phyloP scores from a whole-genome alignment of 108 stramenopile species.

The Nitzschia palea region DNA sequence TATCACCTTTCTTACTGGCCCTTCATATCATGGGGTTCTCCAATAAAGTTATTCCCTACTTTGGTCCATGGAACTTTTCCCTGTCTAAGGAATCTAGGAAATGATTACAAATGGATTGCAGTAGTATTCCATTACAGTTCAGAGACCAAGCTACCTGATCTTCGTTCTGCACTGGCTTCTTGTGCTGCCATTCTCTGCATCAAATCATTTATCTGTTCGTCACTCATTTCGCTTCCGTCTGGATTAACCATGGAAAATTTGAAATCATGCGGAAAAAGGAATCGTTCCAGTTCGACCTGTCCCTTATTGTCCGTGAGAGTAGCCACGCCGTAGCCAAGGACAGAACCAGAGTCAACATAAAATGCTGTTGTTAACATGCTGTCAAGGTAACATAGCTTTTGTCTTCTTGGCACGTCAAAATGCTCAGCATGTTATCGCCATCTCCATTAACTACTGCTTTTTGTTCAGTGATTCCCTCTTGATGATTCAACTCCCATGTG shows the following conservation, averaged over 20 bases:
- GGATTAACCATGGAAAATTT: conserved; percentile 6
- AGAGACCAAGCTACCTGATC: background rate
- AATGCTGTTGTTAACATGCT: conserved; percentile 5
- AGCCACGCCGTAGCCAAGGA: conserved; percentile 10
- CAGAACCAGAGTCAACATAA: conserved; percentile 18
- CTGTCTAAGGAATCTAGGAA: no score
- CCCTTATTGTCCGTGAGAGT: conserved; percentile 10
- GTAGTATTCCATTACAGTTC: no score
- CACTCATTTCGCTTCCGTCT: conserved; percentile 11
- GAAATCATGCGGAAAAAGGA: conserved; percentile 11
- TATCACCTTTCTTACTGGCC: no score
- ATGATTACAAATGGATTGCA: no score
- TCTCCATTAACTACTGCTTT: conserved; percentile 16
- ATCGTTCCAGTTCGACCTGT: background rate
- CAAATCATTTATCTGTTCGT: conserved; percentile 4
- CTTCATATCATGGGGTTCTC: no score
- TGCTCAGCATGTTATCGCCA: conserved; percentile 11
- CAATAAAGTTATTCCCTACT: no score
- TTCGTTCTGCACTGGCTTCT: background rate
- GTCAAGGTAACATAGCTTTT: conserved; percentile 12
- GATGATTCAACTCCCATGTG: conserved; percentile 3
- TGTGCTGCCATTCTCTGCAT: background rate
- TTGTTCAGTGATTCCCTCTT: background rate
- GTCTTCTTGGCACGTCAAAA: conserved; percentile 3
- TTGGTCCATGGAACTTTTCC: no score